Percentiles rank a stretch among this genome's conserved stretches.
phyloP scores from a whole-genome alignment of 306 rosid genomes.

The Acmispon strigosus region DNA sequence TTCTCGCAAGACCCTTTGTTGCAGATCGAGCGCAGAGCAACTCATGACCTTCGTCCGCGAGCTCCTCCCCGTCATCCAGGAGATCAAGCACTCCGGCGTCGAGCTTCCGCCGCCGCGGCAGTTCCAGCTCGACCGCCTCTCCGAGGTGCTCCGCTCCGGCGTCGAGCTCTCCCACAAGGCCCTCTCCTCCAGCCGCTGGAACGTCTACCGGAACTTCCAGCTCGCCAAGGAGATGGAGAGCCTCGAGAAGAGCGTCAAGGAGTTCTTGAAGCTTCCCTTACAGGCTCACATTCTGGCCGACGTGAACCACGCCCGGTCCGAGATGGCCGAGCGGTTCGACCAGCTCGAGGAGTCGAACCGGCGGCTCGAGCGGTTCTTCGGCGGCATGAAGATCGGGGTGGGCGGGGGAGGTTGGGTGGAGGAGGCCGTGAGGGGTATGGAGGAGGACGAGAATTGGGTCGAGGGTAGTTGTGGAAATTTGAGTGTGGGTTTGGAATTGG shows the following conservation, averaged over 20 bases:
- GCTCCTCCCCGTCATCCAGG: slow-evolving; percentile 50
- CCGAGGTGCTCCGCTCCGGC: slow-evolving; percentile 54
- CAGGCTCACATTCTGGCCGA: slow-evolving; percentile 71
- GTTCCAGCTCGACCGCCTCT: slow-evolving; percentile 56
- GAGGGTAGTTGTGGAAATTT: slow-evolving; percentile 33
- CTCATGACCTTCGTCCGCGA: slow-evolving; percentile 27
- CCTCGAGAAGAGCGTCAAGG: slow-evolving; percentile 53
- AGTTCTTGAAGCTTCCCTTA: slow-evolving; percentile 40
- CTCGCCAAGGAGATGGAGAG: slow-evolving; percentile 60
- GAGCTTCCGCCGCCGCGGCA: slow-evolving; percentile 58
- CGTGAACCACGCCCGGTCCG: slow-evolving; percentile 44
- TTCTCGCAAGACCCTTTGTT: slow-evolving; percentile 40
- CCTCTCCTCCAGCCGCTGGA: slow-evolving; percentile 51
- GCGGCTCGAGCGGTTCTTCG: slow-evolving; percentile 47
- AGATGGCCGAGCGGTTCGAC: slow-evolving; percentile 56
- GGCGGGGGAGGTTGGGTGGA: slow-evolving; percentile 62
- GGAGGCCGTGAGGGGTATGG: slow-evolving; percentile 55
- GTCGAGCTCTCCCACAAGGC: slow-evolving; percentile 58
- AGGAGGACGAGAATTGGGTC: slow-evolving; percentile 47
- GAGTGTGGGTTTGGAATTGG: slow-evolving; percentile 45
- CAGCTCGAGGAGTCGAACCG: slow-evolving; percentile 42
- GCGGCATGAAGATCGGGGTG: slow-evolving; percentile 51
- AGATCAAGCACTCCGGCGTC: slow-evolving; percentile 73
- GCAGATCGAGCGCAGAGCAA: slow-evolving; percentile 52
- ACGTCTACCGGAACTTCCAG: slow-evolving; percentile 62